Evolutionary conservation across 164 flowering plant genomes (phyloP).

Genomic region (Aristolochia californica): DNA sequence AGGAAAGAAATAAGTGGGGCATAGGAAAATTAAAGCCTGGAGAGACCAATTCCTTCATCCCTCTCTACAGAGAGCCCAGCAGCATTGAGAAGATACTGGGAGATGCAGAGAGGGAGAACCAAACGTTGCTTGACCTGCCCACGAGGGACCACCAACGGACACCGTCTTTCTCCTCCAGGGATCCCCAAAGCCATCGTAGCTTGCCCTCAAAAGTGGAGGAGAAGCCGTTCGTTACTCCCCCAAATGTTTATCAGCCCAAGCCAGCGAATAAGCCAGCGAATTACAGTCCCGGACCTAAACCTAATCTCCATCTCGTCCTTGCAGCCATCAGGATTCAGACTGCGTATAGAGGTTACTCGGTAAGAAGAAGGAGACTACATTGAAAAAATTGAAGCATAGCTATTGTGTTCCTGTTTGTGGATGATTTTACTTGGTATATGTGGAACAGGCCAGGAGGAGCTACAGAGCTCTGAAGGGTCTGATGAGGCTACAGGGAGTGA

Average conservation of each 20-base stretch:
- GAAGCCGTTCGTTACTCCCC: neutral
- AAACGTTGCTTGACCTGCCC: slow-evolving; percentile 4
- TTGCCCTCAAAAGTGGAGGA: slow-evolving; percentile 1
- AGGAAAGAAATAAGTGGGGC: slow-evolving; percentile 59
- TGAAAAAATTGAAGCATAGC: too few relatives aligned
- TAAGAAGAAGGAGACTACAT: slow-evolving; percentile 6
- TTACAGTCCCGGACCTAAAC: slow-evolving; percentile 40
- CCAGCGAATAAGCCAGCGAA: slow-evolving; percentile 16
- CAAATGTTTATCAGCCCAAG: slow-evolving; percentile 5
- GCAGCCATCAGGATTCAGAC: slow-evolving; percentile 88
- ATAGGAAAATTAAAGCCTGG: slow-evolving; percentile 42
- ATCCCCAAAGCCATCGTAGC: slow-evolving; percentile 2
- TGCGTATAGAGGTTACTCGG: slow-evolving; percentile 79
- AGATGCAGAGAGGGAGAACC: slow-evolving; percentile 70
- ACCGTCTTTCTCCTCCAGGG: slow-evolving; percentile 7
- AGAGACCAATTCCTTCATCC: slow-evolving; percentile 61
- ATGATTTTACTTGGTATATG: neutral
- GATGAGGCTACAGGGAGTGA: slow-evolving; percentile 88
- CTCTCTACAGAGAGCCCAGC: slow-evolving; percentile 76
- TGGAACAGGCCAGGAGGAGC: slow-evolving; percentile 77
- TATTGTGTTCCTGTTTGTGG: neutral
- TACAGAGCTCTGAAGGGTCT: slow-evolving; percentile 76
- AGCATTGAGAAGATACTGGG: slow-evolving; percentile 87
- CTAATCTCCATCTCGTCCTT: slow-evolving; percentile 27
- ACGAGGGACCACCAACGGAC: slow-evolving; percentile 4